Conservation (phyloP, 2,329 filamentous ascomycete species). For the Cladobotryum protrusum region DNA sequence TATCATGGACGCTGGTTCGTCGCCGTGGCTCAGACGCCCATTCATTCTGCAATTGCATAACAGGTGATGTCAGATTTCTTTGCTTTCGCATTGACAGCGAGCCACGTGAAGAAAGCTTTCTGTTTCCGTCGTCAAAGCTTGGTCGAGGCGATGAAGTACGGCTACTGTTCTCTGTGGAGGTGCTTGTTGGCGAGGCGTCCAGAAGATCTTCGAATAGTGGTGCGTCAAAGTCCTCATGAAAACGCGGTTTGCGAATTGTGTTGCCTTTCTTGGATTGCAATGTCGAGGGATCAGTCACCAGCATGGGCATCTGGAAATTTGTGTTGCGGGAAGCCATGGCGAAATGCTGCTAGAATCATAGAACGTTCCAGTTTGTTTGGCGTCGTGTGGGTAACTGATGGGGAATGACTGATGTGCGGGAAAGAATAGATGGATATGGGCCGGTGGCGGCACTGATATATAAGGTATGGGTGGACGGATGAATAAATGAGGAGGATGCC, state of each 20-base stretch:
- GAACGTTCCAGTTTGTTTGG: background rate
- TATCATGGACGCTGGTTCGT: slow-evolving; percentile 26
- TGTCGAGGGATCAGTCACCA: slow-evolving; percentile 13
- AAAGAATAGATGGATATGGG: too few species aligned
- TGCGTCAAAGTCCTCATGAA: slow-evolving; percentile 33
- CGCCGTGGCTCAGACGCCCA: slow-evolving; percentile 23
- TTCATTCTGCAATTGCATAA: slow-evolving; percentile 20
- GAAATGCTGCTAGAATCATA: background rate
- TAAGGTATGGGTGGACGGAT: too few species aligned
- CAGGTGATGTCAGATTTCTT: slow-evolving; percentile 8
- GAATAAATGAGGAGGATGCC: too few species aligned
- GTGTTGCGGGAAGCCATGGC: slow-evolving; percentile 24
- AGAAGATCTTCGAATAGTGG: slow-evolving; percentile 31
- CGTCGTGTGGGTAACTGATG: background rate
- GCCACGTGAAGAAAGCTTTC: background rate
- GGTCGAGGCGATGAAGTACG: slow-evolving; percentile 16
- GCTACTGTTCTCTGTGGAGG: slow-evolving; percentile 21
- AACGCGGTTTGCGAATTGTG: slow-evolving; percentile 26
- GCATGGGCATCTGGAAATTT: slow-evolving; percentile 23
- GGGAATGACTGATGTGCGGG: too few species aligned
- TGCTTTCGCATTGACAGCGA: slow-evolving; percentile 10
- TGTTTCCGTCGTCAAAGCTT: background rate
- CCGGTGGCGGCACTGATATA: too few species aligned
- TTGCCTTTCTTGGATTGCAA: slow-evolving; percentile 9
- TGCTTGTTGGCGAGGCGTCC: slow-evolving; percentile 24